phyloP scores from a whole-genome alignment of 345 rosid species.

The Rubroshorea leprosula region DNA sequence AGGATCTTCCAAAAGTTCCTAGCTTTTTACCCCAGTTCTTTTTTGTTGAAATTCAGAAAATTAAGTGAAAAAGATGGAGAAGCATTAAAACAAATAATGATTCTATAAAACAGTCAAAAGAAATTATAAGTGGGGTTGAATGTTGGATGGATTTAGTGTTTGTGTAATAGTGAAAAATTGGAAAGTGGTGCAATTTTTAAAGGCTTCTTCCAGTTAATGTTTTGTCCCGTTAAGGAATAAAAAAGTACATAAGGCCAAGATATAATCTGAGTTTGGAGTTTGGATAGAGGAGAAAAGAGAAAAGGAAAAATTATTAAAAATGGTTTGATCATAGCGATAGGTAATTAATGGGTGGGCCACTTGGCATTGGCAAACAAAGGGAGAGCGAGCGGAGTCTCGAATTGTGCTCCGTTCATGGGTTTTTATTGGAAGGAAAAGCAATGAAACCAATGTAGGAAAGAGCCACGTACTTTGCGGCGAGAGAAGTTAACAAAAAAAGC shows the following conservation, averaged over 20 bases:
- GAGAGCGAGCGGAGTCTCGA: conserved; percentile 7
- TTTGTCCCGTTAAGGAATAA: conserved; percentile 12
- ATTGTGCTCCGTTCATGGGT: conserved; percentile 15
- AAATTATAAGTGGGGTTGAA: conserved; percentile 8
- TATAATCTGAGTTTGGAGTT: conserved; percentile 4
- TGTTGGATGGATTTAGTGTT: conserved; percentile 21
- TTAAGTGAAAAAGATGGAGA: background rate
- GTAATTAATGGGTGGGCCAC: too few species aligned
- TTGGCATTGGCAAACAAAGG: background rate
- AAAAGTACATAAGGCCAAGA: conserved; percentile 17
- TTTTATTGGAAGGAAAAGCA: conserved; percentile 9
- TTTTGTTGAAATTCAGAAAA: background rate
- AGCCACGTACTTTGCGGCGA: conserved; percentile 43
- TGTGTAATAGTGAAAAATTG: conserved; percentile 16
- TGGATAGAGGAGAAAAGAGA: background rate
- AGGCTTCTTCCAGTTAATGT: conserved; percentile 11
- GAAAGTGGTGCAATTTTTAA: conserved; percentile 8
- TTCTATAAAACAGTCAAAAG: conserved; percentile 9
- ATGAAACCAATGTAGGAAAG: conserved; percentile 40
- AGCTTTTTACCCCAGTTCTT: conserved; percentile 10
- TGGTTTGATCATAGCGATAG: background rate
- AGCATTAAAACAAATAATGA: background rate
- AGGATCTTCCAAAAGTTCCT: conserved; percentile 7
- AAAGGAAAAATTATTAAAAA: background rate
- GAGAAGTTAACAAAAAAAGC: conserved; percentile 24